Conservation (phyloP, 805 yeast species). For the Lachancea sp. region DNA sequence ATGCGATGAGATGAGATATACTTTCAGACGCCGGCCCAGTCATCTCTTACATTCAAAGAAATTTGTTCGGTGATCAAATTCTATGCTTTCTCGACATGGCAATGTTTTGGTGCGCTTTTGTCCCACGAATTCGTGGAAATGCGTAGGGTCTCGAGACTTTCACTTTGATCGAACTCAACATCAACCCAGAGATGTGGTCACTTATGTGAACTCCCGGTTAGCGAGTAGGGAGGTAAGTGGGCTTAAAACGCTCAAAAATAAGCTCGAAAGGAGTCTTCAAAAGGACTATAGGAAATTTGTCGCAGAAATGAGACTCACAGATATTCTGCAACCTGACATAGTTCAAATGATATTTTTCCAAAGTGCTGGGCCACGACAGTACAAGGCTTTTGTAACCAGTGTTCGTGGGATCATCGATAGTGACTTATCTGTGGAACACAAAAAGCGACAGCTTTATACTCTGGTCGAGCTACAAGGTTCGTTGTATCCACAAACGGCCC, state of each 20-base stretch:
- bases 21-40: too few relatives aligned
- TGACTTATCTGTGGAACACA: constrained; percentile 4
- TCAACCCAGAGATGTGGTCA: neutral
- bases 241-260: constrained; percentile 14
- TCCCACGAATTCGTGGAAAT: neutral
- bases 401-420: constrained; percentile 5
- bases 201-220: neutral
- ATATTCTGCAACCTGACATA: constrained; percentile 2
- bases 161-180: neutral
- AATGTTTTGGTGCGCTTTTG: neutral
- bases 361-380: constrained; percentile 13
- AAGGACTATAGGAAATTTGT: constrained; percentile 7
- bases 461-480: constrained; percentile 18
- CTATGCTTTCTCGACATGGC: neutral
- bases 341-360: constrained; percentile 13
- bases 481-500: constrained; percentile 12
- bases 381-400: constrained; percentile 9
- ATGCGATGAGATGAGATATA: too few relatives aligned
- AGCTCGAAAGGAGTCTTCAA: constrained; percentile 10
- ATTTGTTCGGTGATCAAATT: neutral
- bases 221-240: neutral
- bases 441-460: constrained; percentile 14
- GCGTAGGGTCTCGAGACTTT: neutral
- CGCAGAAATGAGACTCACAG: constrained; percentile 3
- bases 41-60: too few relatives aligned